Percentiles rank a stretch among this genome's conserved stretches.
Conservation (phyloP, 257 asterid genomes). For the Jaltomata sinuosa region DNA sequence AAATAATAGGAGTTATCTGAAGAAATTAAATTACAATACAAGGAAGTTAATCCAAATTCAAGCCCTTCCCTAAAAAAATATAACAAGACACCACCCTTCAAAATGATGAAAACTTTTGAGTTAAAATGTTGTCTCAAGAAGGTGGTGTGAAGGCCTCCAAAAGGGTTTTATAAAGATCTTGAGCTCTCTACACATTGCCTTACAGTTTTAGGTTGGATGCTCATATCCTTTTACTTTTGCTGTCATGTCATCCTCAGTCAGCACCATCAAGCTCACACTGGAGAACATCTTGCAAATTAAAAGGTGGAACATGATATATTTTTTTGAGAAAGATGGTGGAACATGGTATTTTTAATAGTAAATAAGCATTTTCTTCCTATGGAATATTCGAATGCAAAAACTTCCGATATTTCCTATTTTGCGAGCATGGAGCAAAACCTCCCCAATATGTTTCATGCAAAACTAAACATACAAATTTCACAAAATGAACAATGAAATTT, state of each 20-base stretch:
- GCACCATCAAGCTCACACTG: not conserved
- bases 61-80: not conserved
- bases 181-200: not conserved
- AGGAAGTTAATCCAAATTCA: not conserved
- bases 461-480: not conserved
- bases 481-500: not conserved
- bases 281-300: not conserved
- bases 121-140: not conserved
- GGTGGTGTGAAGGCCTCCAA: not conserved
- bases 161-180: not conserved
- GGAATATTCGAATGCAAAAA: not conserved
- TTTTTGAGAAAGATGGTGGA: no score
- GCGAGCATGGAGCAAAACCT: not conserved
- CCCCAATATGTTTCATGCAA: not conserved
- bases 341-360: not conserved
- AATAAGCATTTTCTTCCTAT: not conserved
- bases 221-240: not conserved
- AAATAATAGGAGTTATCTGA: not conserved
- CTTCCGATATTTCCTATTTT: not conserved
- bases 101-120: not conserved
- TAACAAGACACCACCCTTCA: not conserved
- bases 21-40: constrained; percentile 3
- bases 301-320: not conserved
- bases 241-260: not conserved
- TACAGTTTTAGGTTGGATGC: not conserved